These are phyloP conservation scores for Aquilaria malaccensis DNA, from an alignment of 345 rosid species.

Conservation along the genomic window DNA sequence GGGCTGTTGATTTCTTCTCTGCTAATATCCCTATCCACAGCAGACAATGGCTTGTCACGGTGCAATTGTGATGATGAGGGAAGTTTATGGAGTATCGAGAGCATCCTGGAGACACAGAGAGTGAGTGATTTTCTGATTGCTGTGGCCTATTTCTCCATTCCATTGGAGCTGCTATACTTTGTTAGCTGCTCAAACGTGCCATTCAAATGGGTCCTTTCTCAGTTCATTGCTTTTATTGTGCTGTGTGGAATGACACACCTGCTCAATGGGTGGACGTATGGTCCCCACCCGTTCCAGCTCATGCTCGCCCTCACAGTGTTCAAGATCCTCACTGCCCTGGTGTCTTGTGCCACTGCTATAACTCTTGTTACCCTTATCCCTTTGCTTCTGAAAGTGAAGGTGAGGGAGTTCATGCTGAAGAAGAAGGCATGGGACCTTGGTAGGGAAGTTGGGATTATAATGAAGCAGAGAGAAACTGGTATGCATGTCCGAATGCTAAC, in stretches of 20 bases:
- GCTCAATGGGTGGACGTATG: conserved; percentile 89
- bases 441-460: conserved; percentile 82
- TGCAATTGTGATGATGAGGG: conserved; percentile 96
- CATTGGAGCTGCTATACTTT: conserved; percentile 88
- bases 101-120: conserved; percentile 71
- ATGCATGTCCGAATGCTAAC: conserved; percentile 93
- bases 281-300: conserved; percentile 72
- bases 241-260: conserved; percentile 97
- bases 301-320: conserved; percentile 88
- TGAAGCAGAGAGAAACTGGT: conserved; percentile 83
- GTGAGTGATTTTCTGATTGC: conserved; percentile 94
- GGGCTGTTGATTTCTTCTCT: conserved; percentile 42
- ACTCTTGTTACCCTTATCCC: conserved; percentile 89
- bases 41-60: conserved; percentile 35
- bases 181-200: conserved; percentile 93
- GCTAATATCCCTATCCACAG: conserved; percentile 29
- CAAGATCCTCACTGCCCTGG: conserved; percentile 90
- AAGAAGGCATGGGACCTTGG: conserved; percentile 88
- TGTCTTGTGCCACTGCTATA: conserved; percentile 92
- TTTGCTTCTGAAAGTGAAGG: conserved; percentile 86
- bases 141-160: conserved; percentile 91
- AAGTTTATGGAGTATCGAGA: conserved; percentile 69
- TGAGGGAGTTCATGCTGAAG: conserved; percentile 87
- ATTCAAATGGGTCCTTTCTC: conserved; percentile 92
- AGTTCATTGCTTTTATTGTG: conserved; percentile 96